phyloP scores from a whole-genome alignment of 176 grass and related monocot species.

The Olyra latifolia region DNA sequence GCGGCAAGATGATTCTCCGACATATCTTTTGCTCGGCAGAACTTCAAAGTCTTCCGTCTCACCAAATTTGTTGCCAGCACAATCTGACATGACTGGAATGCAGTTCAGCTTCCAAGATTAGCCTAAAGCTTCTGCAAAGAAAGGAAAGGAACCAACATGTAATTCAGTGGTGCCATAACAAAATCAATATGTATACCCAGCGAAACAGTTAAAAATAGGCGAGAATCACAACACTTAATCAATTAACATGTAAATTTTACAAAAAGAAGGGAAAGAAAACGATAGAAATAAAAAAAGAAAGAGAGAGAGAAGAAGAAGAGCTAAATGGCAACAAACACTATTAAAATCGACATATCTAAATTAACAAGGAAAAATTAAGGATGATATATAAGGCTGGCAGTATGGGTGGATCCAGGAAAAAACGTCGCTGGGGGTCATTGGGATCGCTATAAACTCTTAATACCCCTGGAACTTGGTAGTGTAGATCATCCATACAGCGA shows the following conservation, averaged over 20 bases:
- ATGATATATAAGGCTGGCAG: background rate
- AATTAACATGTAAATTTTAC: background rate
- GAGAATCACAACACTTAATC: background rate
- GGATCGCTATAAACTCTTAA: too few relatives aligned
- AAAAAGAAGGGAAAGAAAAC: too few relatives aligned
- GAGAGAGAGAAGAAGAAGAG: background rate
- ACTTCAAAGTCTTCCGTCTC: slow-evolving; percentile 41
- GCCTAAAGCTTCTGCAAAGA: slow-evolving; percentile 9
- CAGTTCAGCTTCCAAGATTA: slow-evolving; percentile 1
- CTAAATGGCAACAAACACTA: background rate
- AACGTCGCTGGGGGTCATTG: too few relatives aligned
- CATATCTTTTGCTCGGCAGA: slow-evolving; percentile 43
- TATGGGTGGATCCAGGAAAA: background rate
- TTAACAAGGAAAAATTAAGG: background rate
- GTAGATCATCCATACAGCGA: background rate
- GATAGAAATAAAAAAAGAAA: background rate
- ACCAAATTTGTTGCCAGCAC: slow-evolving; percentile 37
- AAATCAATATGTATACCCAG: background rate
- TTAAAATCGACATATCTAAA: background rate
- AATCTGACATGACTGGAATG: slow-evolving; percentile 46
- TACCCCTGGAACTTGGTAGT: background rate
- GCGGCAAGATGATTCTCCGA: slow-evolving; percentile 37
- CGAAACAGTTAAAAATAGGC: background rate
- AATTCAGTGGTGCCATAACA: background rate
- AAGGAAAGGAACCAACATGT: background rate